Evolutionary conservation across 345 rosid species (phyloP).

Genomic region (Chamaenerion angustifolium): DNA sequence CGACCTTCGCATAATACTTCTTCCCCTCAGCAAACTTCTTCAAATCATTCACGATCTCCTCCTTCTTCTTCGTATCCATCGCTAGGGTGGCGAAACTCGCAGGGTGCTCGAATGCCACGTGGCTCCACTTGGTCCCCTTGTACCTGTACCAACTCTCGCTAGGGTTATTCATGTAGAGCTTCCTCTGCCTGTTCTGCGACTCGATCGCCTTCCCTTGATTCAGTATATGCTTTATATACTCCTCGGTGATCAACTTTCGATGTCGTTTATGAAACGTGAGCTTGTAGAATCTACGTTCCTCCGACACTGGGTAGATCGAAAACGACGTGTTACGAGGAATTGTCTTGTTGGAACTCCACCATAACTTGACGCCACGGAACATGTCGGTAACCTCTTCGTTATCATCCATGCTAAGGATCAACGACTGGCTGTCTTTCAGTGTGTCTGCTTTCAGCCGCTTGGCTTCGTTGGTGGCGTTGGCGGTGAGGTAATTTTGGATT

Average conservation of each 20-base stretch:
- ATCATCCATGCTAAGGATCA: constrained; percentile 12
- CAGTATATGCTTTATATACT: constrained; percentile 5
- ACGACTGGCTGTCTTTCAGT: constrained; percentile 2
- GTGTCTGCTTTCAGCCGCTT: constrained; percentile 12
- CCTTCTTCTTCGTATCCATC: constrained; percentile 12
- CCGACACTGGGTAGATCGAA: background rate
- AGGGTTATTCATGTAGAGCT: constrained; percentile 6
- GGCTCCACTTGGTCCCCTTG: constrained; percentile 9
- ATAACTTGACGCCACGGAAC: constrained; percentile 6
- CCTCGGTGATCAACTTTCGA: constrained; percentile 2
- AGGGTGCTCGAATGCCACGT: constrained; percentile 14
- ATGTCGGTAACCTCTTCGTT: constrained; percentile 12
- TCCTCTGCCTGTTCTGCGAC: constrained; percentile 6
- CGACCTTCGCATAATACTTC: constrained; percentile 11
- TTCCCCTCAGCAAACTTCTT: constrained; percentile 7
- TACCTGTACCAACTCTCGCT: background rate
- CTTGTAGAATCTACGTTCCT: constrained; percentile 3
- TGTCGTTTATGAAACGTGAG: constrained; percentile 8
- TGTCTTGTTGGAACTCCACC: constrained; percentile 6
- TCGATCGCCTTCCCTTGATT: constrained; percentile 7
- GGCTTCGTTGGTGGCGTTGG: background rate
- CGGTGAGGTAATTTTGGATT: constrained; percentile 11
- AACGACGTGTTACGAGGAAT: background rate
- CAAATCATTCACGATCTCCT: constrained; percentile 10
- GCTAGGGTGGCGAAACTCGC: constrained; percentile 14